Evolutionary conservation across 1,284 basidiomycete genomes (phyloP), one percentile per base, ranked within the genome.

Genomic region (Xerocomus nothofagi): DNA sequence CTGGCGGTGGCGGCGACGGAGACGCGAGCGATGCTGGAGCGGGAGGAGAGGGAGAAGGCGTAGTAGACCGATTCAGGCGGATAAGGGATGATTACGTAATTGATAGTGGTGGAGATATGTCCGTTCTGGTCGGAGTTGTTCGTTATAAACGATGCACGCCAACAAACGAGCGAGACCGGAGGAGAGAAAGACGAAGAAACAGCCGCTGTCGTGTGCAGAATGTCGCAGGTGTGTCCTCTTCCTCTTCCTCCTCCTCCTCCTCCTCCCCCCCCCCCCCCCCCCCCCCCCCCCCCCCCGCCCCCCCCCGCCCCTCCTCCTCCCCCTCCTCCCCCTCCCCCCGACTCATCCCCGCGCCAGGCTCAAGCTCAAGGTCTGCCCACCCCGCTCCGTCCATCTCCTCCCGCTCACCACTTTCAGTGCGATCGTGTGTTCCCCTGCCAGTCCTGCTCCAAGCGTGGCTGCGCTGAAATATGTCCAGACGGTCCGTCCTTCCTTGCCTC

Each of bases 1-100:
- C 71, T 96, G 23, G 81, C 79, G 1, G 86, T 89, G 68, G 89
- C 92, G 4, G 90, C 91, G 38, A 86, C 81, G 32, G 90, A 92
- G 73, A 79, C 86, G 47, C 75, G 79, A 57, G 67, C 64, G 39
- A 86, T 93, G 86, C 79, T 94, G 77, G 87, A 89, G 62, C 71
- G 79, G 18, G 88, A 84, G 12, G 60, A 45, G 12, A 64, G 67
- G 55, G 60, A 63, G 24, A 69, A 69, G 50, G 44, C 71, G 42
- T 73, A 36, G 42, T 33, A 38, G 42, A 29, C 40, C 48, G 52
- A 46, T 51, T 17, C 14, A 44, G 33, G 45, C 57, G 50, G 57
- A 56, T 39, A 57, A 47, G 57, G 47, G 12, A 5, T 40, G 51
- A 53, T 61, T 61, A 61, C 49, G 29, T 61, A 61, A 65, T 60